Conservation (phyloP, 2,329 filamentous ascomycete species). For the Colletotrichum musicola region DNA sequence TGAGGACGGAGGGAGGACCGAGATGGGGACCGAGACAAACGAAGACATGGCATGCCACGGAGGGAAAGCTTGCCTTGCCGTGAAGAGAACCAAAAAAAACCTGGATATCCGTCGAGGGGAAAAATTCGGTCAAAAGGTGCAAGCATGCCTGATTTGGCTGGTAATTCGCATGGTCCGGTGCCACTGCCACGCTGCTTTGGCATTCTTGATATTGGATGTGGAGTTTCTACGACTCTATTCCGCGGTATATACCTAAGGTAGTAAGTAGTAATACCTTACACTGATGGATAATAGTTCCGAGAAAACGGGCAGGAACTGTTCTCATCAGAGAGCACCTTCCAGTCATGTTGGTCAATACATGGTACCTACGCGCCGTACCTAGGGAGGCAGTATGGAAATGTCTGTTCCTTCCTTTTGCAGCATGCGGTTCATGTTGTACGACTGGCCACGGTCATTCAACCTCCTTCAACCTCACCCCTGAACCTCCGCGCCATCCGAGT, state of each 20-base stretch:
- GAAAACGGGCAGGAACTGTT: neutral
- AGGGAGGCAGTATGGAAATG: too few relatives aligned
- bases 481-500: too few relatives aligned
- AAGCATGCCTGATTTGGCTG: neutral
- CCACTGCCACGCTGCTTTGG: neutral
- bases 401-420: too few relatives aligned
- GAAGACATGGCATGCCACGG: too few relatives aligned
- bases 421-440: too few relatives aligned
- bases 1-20: neutral
- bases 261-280: too few relatives aligned
- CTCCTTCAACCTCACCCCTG: too few relatives aligned
- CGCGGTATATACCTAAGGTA: neutral
- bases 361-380: too few relatives aligned
- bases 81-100: constrained; percentile 1
- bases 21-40: constrained; percentile 3
- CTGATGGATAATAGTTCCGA: neutral
- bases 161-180: constrained; percentile 14
- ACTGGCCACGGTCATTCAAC: too few relatives aligned
- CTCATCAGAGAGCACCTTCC: too few relatives aligned
- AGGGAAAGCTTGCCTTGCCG: neutral
- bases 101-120: neutral
- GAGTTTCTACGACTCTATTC: constrained; percentile 12
- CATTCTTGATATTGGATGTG: constrained; percentile 1
- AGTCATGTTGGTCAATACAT: too few relatives aligned
- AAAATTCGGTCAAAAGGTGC: neutral